phyloP scores from a whole-genome alignment of 179 eudicot species.

The Silene coronaria region DNA sequence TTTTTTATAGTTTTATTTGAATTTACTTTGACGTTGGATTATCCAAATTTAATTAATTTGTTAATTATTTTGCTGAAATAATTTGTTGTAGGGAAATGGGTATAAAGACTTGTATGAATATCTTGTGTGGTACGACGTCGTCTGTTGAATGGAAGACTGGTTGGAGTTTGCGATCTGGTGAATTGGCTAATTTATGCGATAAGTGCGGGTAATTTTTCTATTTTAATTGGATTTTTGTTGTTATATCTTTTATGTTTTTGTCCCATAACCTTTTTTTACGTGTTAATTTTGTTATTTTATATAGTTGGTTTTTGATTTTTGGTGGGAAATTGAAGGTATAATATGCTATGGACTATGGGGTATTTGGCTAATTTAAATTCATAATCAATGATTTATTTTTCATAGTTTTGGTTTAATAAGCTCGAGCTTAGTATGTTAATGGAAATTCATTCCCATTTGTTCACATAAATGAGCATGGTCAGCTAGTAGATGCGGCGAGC shows the following conservation, averaged over 20 bases:
- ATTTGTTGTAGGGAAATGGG: conserved; percentile 14
- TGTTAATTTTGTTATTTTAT: neutral
- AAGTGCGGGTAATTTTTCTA: conserved; percentile 69
- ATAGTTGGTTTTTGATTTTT: neutral
- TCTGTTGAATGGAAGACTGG: conserved; percentile 63
- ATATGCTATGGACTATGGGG: neutral
- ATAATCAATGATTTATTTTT: neutral
- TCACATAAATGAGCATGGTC: too few relatives aligned
- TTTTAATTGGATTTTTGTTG: neutral
- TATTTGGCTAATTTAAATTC: neutral
- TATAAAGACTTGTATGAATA: conserved; percentile 62
- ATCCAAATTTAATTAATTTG: neutral
- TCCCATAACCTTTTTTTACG: too few relatives aligned
- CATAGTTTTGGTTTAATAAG: neutral
- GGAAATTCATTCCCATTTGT: neutral
- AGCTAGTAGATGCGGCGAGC: too few relatives aligned
- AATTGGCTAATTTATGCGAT: conserved; percentile 64
- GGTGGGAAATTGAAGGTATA: neutral
- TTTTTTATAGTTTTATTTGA: neutral
- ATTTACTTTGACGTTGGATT: neutral
- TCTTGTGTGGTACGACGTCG: conserved; percentile 55
- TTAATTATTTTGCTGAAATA: conserved; percentile 1
- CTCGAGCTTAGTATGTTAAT: neutral
- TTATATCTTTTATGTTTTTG: neutral
- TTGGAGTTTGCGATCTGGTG: conserved; percentile 84